Base-by-base conservation (phyloP, 805 yeast genomes). In the Cyberlindnera subsufficiens region DNA sequence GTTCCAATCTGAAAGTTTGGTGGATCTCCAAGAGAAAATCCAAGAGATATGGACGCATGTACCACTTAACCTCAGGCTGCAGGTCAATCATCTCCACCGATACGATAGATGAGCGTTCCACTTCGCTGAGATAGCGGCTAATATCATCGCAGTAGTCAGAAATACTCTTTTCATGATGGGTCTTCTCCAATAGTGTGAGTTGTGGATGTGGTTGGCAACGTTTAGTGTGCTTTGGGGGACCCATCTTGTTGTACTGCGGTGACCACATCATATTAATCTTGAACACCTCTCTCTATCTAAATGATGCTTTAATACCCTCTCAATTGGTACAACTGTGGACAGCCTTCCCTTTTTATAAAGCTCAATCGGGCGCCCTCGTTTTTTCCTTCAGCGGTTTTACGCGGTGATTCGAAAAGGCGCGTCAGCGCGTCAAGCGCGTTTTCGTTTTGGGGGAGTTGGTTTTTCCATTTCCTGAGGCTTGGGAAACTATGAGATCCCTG, bases 11-110 rank as follows among this genome's bases (percentile, higher is more conserved):
- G 56, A 72, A 75, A 37, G 75, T 78, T 45, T 78, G 73, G 63
- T 78, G 79, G 45, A 76, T 57, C 30, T 87, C 91, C 44, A 88
- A 68, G 35, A 88, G 64, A 52, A 88, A 87, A 55, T 88, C 95
- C 34, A 90, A 72, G 39, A 89, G 68, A 54, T 78, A 82, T 13
- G 86, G 81, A 53, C 97, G 74, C 77, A 88, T 84, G 42, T 71
- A 71, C 80, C 90, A 80, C 40, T 80, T 77, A 39, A 90, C 72
- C 59, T 88, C 95, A 2, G 96, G 96, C 63, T 90, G 98, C 44
- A 81, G 75, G 49, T 81, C 88, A 50, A 88, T 83, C 76, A 86
- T 76, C 59, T 74, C 43, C 32, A 60, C 53, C 32, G 53, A 53
- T 45, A 60, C 61, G 32, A 47, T 51, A 3, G 67, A 50, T 16